Conservation (phyloP, 495 filamentous ascomycete species). For the Neurospora cerealis region DNA sequence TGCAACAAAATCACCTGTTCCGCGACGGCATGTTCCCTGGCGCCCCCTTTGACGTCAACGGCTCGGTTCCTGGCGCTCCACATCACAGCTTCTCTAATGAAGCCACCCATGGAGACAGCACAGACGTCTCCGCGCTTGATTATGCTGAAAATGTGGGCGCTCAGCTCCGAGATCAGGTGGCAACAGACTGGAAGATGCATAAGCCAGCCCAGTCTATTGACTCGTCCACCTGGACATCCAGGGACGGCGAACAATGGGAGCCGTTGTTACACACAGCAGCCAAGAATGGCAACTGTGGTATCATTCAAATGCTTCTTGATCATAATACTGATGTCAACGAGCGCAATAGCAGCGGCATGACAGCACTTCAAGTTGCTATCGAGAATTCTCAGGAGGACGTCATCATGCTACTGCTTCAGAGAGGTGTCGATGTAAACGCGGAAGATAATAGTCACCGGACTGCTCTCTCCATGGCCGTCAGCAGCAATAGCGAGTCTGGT, state of each 20-base stretch:
- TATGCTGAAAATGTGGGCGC: not conserved
- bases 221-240: not conserved
- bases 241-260: not conserved
- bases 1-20: not conserved
- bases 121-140: not conserved
- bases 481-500: constrained; percentile 1
- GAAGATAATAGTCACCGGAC: not conserved
- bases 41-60: not conserved
- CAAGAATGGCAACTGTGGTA: constrained; percentile 1
- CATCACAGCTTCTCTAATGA: not conserved
- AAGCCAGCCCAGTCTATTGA: not conserved
- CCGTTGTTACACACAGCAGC: constrained; percentile 2
- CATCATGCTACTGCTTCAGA: constrained; percentile 1
- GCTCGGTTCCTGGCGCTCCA: not conserved
- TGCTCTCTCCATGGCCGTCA: constrained; percentile 2
- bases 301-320: not conserved
- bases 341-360: constrained; percentile 1
- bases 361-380: not conserved
- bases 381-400: constrained; percentile 1
- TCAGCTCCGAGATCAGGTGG: not conserved
- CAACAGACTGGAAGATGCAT: not conserved
- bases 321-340: constrained; percentile 1
- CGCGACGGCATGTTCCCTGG: not conserved
- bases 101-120: not conserved
- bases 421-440: not conserved